Conservation (phyloP, 83 land plant species). For the Picea abies region DNA sequence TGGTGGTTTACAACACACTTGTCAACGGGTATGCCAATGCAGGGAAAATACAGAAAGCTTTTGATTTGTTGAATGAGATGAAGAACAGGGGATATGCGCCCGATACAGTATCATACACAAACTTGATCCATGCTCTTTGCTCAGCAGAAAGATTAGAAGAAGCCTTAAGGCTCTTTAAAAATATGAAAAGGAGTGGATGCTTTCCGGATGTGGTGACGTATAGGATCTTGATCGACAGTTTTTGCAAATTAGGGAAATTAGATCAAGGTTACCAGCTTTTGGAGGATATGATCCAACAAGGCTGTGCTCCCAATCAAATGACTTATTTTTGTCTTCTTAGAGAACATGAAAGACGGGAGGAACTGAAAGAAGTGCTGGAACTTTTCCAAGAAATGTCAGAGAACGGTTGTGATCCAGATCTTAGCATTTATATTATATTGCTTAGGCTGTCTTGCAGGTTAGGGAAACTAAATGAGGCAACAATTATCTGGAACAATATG, state of each 20-base stretch:
- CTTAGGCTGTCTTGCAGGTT: constrained; percentile 59
- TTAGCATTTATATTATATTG: constrained; percentile 41
- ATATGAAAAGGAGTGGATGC: constrained; percentile 54
- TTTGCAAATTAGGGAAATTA: constrained; percentile 55
- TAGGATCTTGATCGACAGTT: constrained; percentile 66
- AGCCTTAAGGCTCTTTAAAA: constrained; percentile 51
- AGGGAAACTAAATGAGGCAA: constrained; percentile 55
- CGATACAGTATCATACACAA: constrained; percentile 48
- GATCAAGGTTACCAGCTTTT: constrained; percentile 50
- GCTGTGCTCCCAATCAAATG: constrained; percentile 43
- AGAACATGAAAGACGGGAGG: constrained; percentile 65
- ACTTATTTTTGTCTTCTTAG: constrained; percentile 44
- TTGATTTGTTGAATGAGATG: constrained; percentile 59
- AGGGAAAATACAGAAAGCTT: constrained; percentile 59
- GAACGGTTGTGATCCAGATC: constrained; percentile 48
- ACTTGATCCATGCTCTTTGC: constrained; percentile 61
- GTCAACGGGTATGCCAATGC: constrained; percentile 55
- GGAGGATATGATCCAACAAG: constrained; percentile 50
- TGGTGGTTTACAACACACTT: constrained; percentile 70
- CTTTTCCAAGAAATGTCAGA: constrained; percentile 49
- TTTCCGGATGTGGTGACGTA: constrained; percentile 63
- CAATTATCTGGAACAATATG: constrained; percentile 47
- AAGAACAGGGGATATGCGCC: constrained; percentile 50
- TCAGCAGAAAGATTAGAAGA: constrained; percentile 44
- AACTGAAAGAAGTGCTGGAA: constrained; percentile 62